Evolutionary conservation across 768 basidiomycete species (phyloP), one percentile per base, ranked within the genome.

Genomic region (Boletus vermiculosoides): DNA sequence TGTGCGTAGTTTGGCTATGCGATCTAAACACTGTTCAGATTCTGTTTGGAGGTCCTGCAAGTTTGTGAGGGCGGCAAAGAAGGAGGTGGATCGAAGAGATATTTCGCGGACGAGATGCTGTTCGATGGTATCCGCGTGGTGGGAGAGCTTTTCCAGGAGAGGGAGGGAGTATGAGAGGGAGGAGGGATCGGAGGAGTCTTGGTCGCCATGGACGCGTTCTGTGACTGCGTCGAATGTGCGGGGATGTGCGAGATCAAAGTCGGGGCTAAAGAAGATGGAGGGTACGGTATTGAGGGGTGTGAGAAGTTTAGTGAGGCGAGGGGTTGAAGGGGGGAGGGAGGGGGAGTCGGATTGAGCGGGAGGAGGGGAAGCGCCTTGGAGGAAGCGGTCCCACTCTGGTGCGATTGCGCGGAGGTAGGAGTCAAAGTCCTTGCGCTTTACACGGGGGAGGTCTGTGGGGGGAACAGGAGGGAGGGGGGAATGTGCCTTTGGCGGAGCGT

Each of bases 61-160:
- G 71, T 99, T 99, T 8, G 93, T 83, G 37, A 99, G 83, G 8
- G 97, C 97, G 5, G 95, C 88, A 66, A 98, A 99, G 81, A 99
- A 99, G 1, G 94, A 93, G 1, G 91, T 83, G 0, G 94, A 92
- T 15, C 96, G 88, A 11, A 89, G 77, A 10, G 90, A 89, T 45
- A 99, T 95, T 73, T 98, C 97, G 58, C 86, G 86, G 5, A 95
- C 84, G 54, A 99, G 88, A 72, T 99, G 96, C 57, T 93, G 86
- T 69, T 99, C 97, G 59, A 98, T 83, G 1, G 89, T 89, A 69
- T 98, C 97, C 2, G 95, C 87, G 66, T 96, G 88, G 54, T 92
- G 88, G 11, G 94, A 94, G 60, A 98, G 84, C 64, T 86, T 88
- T 68, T 98, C 95, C 11, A 96, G 86, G 4, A 95, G 76, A 0